phyloP scores from a whole-genome alignment of 257 asterid species.

The Echium plantagineum region DNA sequence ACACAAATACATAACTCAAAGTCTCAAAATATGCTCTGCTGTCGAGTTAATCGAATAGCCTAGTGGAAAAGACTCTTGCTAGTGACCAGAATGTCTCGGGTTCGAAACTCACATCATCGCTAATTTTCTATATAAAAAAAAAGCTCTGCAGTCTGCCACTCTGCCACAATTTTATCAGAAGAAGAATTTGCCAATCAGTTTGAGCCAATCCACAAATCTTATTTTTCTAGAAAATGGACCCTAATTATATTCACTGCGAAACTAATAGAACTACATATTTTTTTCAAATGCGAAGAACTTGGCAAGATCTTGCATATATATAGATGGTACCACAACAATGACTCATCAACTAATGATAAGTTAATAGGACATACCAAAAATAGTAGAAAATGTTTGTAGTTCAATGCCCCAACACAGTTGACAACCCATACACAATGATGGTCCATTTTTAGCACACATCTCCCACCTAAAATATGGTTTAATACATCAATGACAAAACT shows the following conservation, averaged over 20 bases:
- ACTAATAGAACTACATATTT: too few relatives aligned
- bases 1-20: neutral
- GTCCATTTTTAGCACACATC: conserved; percentile 95
- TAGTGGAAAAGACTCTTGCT: too few relatives aligned
- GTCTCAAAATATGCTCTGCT: too few relatives aligned
- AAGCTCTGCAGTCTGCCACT: too few relatives aligned
- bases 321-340: neutral
- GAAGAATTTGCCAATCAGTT: neutral
- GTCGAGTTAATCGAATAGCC: too few relatives aligned
- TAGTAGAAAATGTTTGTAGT: conserved; percentile 94
- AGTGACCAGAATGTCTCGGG: too few relatives aligned
- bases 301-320: neutral
- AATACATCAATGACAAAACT: conserved; percentile 8
- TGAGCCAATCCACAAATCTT: neutral
- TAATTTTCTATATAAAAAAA: too few relatives aligned
- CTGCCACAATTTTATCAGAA: neutral
- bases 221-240: too few relatives aligned
- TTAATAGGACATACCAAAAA: conserved; percentile 55
- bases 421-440: conserved; percentile 99
- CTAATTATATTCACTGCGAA: too few relatives aligned
- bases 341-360: neutral
- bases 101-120: too few relatives aligned
- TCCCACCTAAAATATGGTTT: conserved; percentile 57
- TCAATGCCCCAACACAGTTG: conserved; percentile 94
- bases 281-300: too few relatives aligned